A percentile compares a stretch with the other conserved stretches of the same genome.
Evolutionary conservation across 2,329 filamentous ascomycete species (phyloP).

Genomic region (Plectosphaerella sp.): DNA sequence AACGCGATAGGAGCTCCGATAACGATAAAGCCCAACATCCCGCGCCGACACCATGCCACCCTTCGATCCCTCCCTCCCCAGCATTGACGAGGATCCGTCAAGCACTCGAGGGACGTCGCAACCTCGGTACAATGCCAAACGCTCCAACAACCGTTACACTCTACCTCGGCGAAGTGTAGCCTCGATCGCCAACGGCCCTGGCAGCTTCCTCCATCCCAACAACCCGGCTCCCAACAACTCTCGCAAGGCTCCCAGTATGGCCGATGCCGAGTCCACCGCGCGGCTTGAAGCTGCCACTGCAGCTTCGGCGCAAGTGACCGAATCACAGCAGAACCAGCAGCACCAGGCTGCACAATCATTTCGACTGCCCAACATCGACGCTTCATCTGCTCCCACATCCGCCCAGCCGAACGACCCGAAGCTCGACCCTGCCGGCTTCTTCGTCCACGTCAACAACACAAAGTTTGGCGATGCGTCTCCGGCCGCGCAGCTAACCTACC

Average conservation of each 20-base stretch:
- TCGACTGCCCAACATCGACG: no score
- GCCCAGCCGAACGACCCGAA: conserved; percentile 1
- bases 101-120: neutral
- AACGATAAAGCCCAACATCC: conserved; percentile 8
- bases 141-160: neutral
- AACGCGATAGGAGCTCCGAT: neutral
- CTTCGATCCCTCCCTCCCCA: conserved; percentile 6
- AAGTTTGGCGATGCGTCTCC: conserved; percentile 62
- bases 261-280: conserved; percentile 6
- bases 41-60: conserved; percentile 8
- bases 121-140: conserved; percentile 7
- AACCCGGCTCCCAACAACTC: neutral
- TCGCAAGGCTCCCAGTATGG: conserved; percentile 8
- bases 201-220: neutral
- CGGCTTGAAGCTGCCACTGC: conserved; percentile 5
- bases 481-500: conserved; percentile 55
- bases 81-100: conserved; percentile 3
- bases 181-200: neutral
- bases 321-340: neutral
- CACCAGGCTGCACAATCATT: neutral
- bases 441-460: conserved; percentile 76
- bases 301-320: neutral
- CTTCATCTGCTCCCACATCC: neutral
- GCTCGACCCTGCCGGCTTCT: conserved; percentile 41
- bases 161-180: neutral